phyloP scores from a whole-genome alignment of 2,329 filamentous ascomycete genomes.

The Sarocladium strictum region DNA sequence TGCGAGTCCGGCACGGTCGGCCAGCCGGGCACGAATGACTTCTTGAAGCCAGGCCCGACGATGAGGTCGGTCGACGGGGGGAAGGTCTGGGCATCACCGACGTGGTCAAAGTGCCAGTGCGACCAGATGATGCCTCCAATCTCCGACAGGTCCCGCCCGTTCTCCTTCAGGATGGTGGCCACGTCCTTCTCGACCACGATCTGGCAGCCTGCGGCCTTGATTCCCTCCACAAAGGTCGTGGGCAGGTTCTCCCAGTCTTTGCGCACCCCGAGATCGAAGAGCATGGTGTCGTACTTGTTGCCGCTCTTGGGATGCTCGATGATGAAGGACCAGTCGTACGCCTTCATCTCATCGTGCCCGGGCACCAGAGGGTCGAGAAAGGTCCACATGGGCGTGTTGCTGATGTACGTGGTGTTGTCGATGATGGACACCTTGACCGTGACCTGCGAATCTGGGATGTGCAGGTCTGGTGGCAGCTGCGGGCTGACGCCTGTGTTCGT shows the following conservation, averaged over 20 bases:
- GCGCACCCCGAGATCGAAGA: constrained; percentile 10
- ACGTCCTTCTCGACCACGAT: constrained; percentile 7
- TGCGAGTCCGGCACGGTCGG: background rate
- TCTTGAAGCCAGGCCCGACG: background rate
- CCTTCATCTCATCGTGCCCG: background rate
- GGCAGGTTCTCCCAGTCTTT: constrained; percentile 1
- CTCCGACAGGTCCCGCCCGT: background rate
- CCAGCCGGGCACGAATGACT: background rate
- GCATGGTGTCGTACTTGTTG: background rate
- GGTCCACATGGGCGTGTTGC: background rate
- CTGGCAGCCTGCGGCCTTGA: background rate
- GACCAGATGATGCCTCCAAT: background rate
- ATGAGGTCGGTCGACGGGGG: background rate
- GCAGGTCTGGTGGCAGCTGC: background rate
- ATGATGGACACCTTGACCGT: background rate
- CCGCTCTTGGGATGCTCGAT: constrained; percentile 4
- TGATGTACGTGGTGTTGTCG: background rate
- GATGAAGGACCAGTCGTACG: constrained; percentile 1
- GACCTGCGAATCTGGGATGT: background rate
- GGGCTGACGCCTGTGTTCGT: background rate
- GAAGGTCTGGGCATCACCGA: background rate
- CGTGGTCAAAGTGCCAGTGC: constrained; percentile 1
- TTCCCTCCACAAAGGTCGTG: background rate
- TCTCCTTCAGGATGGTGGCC: background rate
- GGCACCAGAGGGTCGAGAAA: background rate